Base-by-base conservation (phyloP, 2,329 filamentous ascomycete genomes). In the Hymenoscyphus fraxineus region DNA sequence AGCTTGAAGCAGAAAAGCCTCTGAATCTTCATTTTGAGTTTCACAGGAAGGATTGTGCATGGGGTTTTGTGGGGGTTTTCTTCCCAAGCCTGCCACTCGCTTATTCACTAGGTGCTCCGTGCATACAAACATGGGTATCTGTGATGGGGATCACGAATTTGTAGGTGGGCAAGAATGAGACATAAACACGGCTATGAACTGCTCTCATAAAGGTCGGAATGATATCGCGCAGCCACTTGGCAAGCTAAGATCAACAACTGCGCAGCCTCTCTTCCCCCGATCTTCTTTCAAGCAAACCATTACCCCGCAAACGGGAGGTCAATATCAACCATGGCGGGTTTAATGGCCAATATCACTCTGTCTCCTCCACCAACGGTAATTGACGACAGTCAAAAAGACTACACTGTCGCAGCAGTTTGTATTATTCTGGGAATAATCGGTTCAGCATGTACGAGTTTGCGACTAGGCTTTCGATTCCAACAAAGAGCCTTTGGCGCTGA, bases 351-450 rank as follows among this genome's bases (percentile, higher is more conserved):
- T 38, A 57, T 59, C 38, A 59, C 32, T 39, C 57, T 59, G 41
- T 38, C 57, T 6, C 57, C 39, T 6, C 57, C 57, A 9, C 57
- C 57, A 22, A 59, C 57, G 15, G 16, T 27, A 38, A 40, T 59
- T 41, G 57, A 41, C 39, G 38, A 59, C 38, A 59, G 35, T 19
- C 32, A 59, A 27, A 59, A 59, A 38, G 57, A 59, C 27, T 59
- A 59, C 12, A 59, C 32, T 59, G 57, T 59, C n/a, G 57, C 57
- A 19, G 38, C 32, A 9, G 57, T 59, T 22, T 59, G 57, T 35
- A 59, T 59, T 41, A 15, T 59, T 39, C 19, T 59, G n/a, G 57
- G 57, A n/a, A 39, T 59, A 27, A 32, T 59, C 39, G 57, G 57
- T 22, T 39, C 32, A 38, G 57, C 16, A 38, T 39, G 35, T 27